Percentiles rank a stretch among this genome's conserved stretches.
These are phyloP conservation scores for Esteya vermicola DNA, from an alignment of 2,329 filamentous ascomycete genomes.

Conservation along the genomic window DNA sequence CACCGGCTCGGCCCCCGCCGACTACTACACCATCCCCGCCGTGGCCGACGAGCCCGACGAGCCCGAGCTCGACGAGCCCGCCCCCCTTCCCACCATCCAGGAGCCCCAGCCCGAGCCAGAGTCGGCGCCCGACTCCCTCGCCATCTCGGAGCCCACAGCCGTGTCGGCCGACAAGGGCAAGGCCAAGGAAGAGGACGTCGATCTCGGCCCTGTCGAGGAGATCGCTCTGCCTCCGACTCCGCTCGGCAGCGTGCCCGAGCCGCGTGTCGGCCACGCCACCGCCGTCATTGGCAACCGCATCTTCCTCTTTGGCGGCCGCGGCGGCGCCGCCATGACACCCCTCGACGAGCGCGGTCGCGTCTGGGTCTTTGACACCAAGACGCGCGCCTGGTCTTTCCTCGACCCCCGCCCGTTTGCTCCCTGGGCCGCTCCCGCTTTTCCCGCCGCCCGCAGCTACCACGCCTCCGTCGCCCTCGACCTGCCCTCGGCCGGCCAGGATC, in stretches of 20 bases:
- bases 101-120: conserved; percentile 10
- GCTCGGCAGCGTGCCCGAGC: conserved; percentile 38
- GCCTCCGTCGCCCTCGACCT: conserved; percentile 34
- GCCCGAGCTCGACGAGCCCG: conserved; percentile 14
- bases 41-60: conserved; percentile 12
- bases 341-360: conserved; percentile 61
- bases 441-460: conserved; percentile 59
- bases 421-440: conserved; percentile 27
- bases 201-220: too few species aligned
- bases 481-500: too few species aligned
- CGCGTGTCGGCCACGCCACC: conserved; percentile 61
- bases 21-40: conserved; percentile 44
- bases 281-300: conserved; percentile 54
- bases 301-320: conserved; percentile 71
- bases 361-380: conserved; percentile 59
- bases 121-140: too few species aligned
- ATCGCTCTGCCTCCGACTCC: conserved; percentile 17
- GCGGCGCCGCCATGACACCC: conserved; percentile 51
- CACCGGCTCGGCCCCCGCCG: conserved; percentile 39
- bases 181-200: conserved; percentile 5
- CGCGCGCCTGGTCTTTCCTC: conserved; percentile 50
- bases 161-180: conserved; percentile 23
- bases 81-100: conserved; percentile 5
- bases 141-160: conserved; percentile 3
- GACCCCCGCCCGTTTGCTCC: conserved; percentile 35